Base-by-base conservation (phyloP, 2,329 filamentous ascomycete genomes). In the Cyanodermella asteris region DNA sequence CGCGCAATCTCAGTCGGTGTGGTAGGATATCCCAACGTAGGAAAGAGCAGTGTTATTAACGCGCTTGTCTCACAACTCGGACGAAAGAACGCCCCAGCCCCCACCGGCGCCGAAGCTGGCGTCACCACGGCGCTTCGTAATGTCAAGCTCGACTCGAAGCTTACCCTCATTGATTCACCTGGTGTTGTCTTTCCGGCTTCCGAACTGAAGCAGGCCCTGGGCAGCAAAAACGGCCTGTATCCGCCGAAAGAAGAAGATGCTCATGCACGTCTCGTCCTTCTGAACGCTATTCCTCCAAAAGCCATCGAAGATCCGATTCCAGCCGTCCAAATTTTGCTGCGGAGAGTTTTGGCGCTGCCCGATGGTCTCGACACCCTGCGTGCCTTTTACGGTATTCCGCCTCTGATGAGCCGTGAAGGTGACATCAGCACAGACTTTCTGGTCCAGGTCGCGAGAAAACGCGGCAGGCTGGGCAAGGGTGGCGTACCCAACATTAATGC, bases 1-100 rank as follows among this genome's bases (percentile, higher is more conserved):
- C 73, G 82, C 28, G 73, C 81, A 26, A 69, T 91, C 39, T 82
- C 77, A 12, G 82, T 93, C 31, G 82, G 82, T 35, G 77, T 93
- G 33, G 82, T 94, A 9, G 87, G 87, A 28, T 93, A 97, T 82
- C 87, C 87, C 18, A 97, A 97, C 43, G 78, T 91, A 1, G 87
- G 87, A 18, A 97, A 97, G 51, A 91, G 78, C 23, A 81, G 82
- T 2, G 58, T 97, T n/a, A 65, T 97, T 20, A 97, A 97, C 46
- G 65, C 71, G 10, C 68, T 93, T 28, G 73, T 80, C 12, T 70
- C 75, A 18, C 67, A 78, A 18, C 57, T 91, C 37, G 67, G 72
- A 35, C 63, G 69, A 28, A 69, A 64, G 41, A 58, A 60, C 35
- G 65, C 64, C 18, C 75, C 78, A 21, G 91, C 81, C 46, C 82